These are phyloP conservation scores for Brassica cretica DNA, from an alignment of 345 rosid species.

Conservation along the genomic window DNA sequence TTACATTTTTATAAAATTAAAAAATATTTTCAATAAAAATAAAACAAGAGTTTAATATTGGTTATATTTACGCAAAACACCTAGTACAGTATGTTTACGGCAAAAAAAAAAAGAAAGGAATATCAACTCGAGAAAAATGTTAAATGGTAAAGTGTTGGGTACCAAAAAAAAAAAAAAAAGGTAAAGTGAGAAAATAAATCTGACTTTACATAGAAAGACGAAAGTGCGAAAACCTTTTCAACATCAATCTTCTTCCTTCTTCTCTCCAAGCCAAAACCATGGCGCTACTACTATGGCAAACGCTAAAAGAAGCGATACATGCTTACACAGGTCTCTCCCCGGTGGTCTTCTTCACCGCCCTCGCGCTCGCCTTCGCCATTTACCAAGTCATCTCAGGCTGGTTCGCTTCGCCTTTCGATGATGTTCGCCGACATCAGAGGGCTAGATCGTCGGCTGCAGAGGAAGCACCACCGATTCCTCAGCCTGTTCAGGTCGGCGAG, in stretches of 20 bases:
- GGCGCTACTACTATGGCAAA: slow-evolving; percentile 90
- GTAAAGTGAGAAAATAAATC: background rate
- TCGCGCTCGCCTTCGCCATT: slow-evolving; percentile 66
- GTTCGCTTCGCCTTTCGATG: slow-evolving; percentile 56
- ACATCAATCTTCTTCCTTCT: slow-evolving; percentile 5
- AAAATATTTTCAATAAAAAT: too few relatives aligned
- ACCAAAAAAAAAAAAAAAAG: background rate
- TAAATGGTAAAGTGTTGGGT: too few relatives aligned
- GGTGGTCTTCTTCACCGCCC: slow-evolving; percentile 66
- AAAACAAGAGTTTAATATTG: too few relatives aligned
- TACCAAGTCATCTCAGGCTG: slow-evolving; percentile 71
- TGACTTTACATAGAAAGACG: slow-evolving; percentile 5
- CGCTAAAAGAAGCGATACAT: slow-evolving; percentile 74
- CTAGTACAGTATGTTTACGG: too few relatives aligned
- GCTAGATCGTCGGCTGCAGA: slow-evolving; percentile 49
- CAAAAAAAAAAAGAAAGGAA: too few relatives aligned
- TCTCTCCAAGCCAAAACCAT: slow-evolving; percentile 33
- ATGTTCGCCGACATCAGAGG: slow-evolving; percentile 42
- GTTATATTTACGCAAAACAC: too few relatives aligned
- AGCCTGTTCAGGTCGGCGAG: slow-evolving; percentile 93
- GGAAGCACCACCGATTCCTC: slow-evolving; percentile 73
- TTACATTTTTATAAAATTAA: too few relatives aligned
- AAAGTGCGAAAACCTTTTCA: slow-evolving; percentile 18
- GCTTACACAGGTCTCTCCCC: slow-evolving; percentile 92
- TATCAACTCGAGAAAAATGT: background rate